These are phyloP conservation scores for Cercospora sp. DNA, from an alignment of 2,329 filamentous ascomycete species.

Conservation along the genomic window DNA sequence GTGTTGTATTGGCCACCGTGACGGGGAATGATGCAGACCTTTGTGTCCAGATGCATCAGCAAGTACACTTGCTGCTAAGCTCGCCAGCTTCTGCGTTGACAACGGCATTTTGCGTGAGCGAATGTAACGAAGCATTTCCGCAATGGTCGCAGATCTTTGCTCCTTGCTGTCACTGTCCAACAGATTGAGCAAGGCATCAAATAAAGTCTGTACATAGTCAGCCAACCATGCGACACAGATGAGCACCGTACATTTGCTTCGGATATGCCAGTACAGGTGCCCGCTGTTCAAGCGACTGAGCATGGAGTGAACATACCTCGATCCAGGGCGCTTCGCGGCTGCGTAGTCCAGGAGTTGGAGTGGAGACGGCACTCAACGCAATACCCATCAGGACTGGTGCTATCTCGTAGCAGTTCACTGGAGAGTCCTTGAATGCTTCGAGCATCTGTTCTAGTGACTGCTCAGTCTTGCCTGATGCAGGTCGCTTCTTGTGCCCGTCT, in stretches of 20 bases:
- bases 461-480: neutral
- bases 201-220: conserved; percentile 1
- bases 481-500: neutral
- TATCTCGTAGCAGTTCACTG: neutral
- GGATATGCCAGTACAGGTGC: neutral
- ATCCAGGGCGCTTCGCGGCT: conserved; percentile 48
- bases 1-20: no score
- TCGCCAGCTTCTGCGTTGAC: conserved; percentile 9
- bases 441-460: neutral
- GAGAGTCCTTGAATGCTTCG: conserved; percentile 6
- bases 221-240: neutral
- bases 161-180: neutral
- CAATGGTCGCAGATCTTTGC: neutral
- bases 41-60: conserved; percentile 28
- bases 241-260: neutral
- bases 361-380: conserved; percentile 44
- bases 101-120: neutral
- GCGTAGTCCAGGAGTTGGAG: conserved; percentile 43
- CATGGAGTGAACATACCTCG: conserved; percentile 30
- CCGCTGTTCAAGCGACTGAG: neutral
- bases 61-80: neutral
- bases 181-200: neutral
- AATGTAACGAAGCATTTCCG: conserved; percentile 31
- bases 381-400: conserved; percentile 42
- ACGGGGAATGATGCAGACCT: neutral